Evolutionary conservation across 2,329 filamentous ascomycete species (phyloP), one percentile per base, ranked within the genome.

Genomic region (Penicillium sp.): DNA sequence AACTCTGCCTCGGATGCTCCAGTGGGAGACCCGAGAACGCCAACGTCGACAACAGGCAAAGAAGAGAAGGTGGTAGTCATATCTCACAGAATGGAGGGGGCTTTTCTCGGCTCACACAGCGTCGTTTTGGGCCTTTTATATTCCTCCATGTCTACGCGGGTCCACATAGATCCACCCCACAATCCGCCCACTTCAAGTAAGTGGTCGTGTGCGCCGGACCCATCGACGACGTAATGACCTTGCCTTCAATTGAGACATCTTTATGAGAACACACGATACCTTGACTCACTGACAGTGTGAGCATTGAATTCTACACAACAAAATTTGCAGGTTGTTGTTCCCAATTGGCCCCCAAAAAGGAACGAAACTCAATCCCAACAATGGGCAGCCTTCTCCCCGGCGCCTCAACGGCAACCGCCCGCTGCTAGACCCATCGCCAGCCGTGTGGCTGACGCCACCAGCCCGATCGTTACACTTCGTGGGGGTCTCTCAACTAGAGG

Each of bases 1-100:
- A 70, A 50, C 12, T 70, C 65, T 15, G 64, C 63, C 16, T 63
- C 50, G 2, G 52, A 56, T 10, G 64, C 53, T n/a, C 63, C 61
- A 2, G 56, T 44, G 6, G 64, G 47, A 12, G 58, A 59, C 6
- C 63, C 62, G 0, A 78, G 66, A 38, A 67, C 57, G 4, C 67
- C 52, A 24, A 77, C 65, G 47, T 76, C 75, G 26, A 78, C 66
- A 47, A 77, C 71, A 6, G 74, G 75, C 10, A 76, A 67, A 6
- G 70, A 70, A 3, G 71, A 72, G 56, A 77, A 77, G 10, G 64
- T 67, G 21, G 73, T 75, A 6, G 74, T 69, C 74, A 75, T 76
- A 23, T 34, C 31, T 1, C 13, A 34, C 15, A 7, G 31, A 34
- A n/a, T n/a, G 4, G 12, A n/a, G 13, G n/a, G n/a, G n/a, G 13